Base-by-base conservation (phyloP, 345 rosid genomes). In the Populus simonii region DNA sequence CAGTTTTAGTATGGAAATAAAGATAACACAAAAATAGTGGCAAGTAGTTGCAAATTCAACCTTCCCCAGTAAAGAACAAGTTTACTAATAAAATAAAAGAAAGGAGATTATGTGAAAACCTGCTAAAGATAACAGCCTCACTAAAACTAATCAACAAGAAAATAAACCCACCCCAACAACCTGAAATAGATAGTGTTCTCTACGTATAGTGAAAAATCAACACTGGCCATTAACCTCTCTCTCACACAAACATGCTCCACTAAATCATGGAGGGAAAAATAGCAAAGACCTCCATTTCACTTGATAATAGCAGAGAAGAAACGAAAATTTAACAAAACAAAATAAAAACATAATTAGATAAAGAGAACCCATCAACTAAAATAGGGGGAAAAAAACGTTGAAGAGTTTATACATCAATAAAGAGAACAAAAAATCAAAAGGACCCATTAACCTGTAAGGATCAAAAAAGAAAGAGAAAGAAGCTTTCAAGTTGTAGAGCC, bases 61-160 rank as follows among this genome's bases (percentile, higher is more conserved):
- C 47, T 12, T 68, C 66, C 68, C 31, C 51, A 13, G 11, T 67
- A 27, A 74, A 70, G 43, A 68, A 70, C 33, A 49, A 71, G 36
- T 66, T 59, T n/a, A 29, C 12, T 31, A 72, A 66, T 69, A 67
- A 73, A 75, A 51, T 31, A 74, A 38, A 68, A 72, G 45, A 76
- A 66, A 38, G 68, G 23, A 67, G 53, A 72, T 68, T 53, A 73
- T 66, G 49, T 11, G 66, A 62, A 73, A 78, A 23, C 63, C 80
- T 61, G 75, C 51, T 67, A 79, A 66, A 80, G 79, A 77, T 75
- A 86, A 81, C 89, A 84, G 80, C 75, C 70, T 80, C 87, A 80
- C 76, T 74, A 82, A 66, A 35, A 75, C 88, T 74, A 82, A 83
- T 75, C 81, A 79, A 84, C 57, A 68, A 80, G 57, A 62, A 68